Evolutionary conservation across 495 filamentous ascomycete genomes (phyloP).

Genomic region (Aspergillus steynii): DNA sequence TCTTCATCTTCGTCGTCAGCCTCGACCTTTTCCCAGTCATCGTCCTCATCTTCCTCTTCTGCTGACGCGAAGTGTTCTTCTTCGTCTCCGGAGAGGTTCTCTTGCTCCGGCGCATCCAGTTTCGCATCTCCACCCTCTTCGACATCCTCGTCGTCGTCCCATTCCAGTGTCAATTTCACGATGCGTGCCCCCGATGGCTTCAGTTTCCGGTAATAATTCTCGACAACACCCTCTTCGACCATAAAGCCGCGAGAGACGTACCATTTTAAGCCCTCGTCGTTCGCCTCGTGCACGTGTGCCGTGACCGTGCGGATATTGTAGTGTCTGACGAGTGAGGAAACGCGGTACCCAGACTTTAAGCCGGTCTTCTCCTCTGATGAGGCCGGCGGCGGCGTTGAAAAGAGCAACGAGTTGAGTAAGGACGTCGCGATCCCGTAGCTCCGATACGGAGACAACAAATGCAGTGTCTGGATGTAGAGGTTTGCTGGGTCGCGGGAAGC

Average conservation of each 20-base stretch:
- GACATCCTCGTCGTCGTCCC: slow-evolving; percentile 21
- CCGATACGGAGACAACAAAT: slow-evolving; percentile 80
- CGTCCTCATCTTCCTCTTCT: slow-evolving; percentile 29
- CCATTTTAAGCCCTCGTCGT: slow-evolving; percentile 83
- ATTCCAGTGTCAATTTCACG: slow-evolving; percentile 54
- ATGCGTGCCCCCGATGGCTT: slow-evolving; percentile 79
- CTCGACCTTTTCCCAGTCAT: slow-evolving; percentile 50
- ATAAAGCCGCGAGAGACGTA: slow-evolving; percentile 80
- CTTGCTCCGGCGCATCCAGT: neutral
- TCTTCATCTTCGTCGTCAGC: slow-evolving; percentile 38
- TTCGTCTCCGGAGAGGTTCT: neutral
- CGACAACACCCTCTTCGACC: slow-evolving; percentile 54
- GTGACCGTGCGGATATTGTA: slow-evolving; percentile 59
- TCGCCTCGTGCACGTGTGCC: slow-evolving; percentile 94
- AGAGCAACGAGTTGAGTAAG: slow-evolving; percentile 61
- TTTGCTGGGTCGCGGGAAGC: slow-evolving; percentile 36
- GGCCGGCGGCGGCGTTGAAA: slow-evolving; percentile 38
- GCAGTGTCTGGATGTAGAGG: slow-evolving; percentile 88
- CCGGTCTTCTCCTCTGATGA: slow-evolving; percentile 4
- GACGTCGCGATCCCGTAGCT: slow-evolving; percentile 74
- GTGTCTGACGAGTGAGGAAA: slow-evolving; percentile 51
- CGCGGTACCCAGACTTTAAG: slow-evolving; percentile 22
- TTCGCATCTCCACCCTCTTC: neutral
- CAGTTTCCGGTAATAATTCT: slow-evolving; percentile 83
- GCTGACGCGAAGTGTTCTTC: neutral